phyloP scores from a whole-genome alignment of 83 land plant species.

The Picea abies region DNA sequence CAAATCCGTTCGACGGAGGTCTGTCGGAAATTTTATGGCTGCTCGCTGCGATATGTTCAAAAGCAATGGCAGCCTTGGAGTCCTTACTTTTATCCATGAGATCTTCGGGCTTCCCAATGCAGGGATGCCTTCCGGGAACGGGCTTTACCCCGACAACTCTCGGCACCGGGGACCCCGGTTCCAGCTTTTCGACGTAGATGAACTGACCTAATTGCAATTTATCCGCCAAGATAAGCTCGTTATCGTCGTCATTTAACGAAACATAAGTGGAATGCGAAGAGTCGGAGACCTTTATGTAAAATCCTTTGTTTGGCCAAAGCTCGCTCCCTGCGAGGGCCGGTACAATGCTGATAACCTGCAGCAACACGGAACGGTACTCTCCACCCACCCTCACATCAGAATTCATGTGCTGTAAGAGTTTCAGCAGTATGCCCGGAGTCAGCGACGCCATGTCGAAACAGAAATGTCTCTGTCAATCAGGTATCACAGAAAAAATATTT shows the following conservation, averaged over 20 bases:
- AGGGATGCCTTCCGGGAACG: conserved; percentile 61
- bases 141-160: conserved; percentile 64
- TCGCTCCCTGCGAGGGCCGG: conserved; percentile 66
- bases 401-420: conserved; percentile 57
- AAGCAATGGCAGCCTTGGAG: conserved; percentile 14
- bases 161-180: conserved; percentile 62
- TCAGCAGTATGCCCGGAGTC: conserved; percentile 56
- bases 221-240: conserved; percentile 66
- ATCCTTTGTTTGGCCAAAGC: conserved; percentile 72
- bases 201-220: conserved; percentile 77
- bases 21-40: conserved; percentile 19
- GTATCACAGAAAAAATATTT: background rate
- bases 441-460: conserved; percentile 54
- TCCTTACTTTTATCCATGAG: conserved; percentile 40
- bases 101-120: conserved; percentile 68
- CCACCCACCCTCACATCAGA: conserved; percentile 55
- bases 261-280: conserved; percentile 80
- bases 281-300: conserved; percentile 73
- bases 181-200: conserved; percentile 57
- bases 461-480: background rate
- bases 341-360: conserved; percentile 81
- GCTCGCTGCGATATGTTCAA: conserved; percentile 20
- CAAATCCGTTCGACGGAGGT: background rate
- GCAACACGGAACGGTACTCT: conserved; percentile 55
- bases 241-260: conserved; percentile 59